phyloP scores from a whole-genome alignment of 1,284 basidiomycete genomes.

The Trichosporon faecale region DNA sequence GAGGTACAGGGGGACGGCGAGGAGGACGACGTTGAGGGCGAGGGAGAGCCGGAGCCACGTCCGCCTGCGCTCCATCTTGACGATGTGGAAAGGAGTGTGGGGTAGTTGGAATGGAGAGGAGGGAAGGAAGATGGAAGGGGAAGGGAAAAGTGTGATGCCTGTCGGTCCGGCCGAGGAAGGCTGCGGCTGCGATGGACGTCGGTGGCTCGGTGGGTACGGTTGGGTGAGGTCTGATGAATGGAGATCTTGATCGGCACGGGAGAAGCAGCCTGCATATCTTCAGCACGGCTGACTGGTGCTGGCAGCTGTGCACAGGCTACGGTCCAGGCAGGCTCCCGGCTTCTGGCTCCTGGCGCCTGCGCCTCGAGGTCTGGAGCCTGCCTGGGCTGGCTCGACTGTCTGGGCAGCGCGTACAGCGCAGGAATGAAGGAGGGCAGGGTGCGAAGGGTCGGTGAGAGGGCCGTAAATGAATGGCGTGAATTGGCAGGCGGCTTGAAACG shows the following conservation, averaged over 20 bases:
- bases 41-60: slow-evolving; percentile 14
- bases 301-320: too few species aligned
- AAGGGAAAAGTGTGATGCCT: neutral
- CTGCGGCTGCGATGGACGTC: neutral
- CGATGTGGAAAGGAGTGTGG: neutral
- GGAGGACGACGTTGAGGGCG: slow-evolving; percentile 16
- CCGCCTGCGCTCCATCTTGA: slow-evolving; percentile 16
- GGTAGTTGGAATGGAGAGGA: neutral
- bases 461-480: neutral
- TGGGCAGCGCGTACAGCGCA: too few species aligned
- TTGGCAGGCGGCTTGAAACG: neutral
- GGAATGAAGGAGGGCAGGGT: neutral
- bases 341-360: too few species aligned
- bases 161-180: too few species aligned
- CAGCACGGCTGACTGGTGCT: neutral
- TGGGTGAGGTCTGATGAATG: neutral
- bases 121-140: neutral
- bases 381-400: too few species aligned
- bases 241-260: neutral
- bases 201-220: neutral
- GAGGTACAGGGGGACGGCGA: slow-evolving; percentile 8
- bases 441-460: neutral
- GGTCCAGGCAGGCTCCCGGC: too few species aligned
- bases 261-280: neutral
- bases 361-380: too few species aligned